A percentile compares a stretch with the other conserved stretches of the same genome.
Conservation (phyloP, 176 grass and related monocot species). For the Carex myosuroides region DNA sequence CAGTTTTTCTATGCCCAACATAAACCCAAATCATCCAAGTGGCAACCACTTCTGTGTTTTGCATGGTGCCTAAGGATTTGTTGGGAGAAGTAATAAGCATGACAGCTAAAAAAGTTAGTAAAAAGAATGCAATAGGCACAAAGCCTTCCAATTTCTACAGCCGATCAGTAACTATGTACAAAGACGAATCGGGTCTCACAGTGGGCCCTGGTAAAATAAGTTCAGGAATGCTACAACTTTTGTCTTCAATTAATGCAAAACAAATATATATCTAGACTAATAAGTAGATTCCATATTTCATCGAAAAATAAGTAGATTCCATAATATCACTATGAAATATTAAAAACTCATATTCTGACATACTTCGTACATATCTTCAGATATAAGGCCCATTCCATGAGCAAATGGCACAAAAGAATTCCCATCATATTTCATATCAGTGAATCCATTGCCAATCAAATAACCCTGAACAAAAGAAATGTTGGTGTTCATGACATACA, state of each 20-base stretch:
- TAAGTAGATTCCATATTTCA: background rate
- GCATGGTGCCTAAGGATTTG: background rate
- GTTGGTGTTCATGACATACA: background rate
- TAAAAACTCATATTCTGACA: background rate
- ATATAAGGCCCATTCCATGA: constrained; percentile 89
- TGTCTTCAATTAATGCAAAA: background rate
- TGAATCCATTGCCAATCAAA: constrained; percentile 69
- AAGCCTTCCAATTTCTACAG: background rate
- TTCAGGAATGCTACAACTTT: background rate
- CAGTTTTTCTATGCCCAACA: background rate
- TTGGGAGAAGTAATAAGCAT: background rate
- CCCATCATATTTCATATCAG: constrained; percentile 42
- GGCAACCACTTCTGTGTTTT: background rate
- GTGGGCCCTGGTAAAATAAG: background rate
- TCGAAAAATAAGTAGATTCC: background rate
- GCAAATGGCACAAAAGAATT: constrained; percentile 90
- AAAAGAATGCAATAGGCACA: background rate
- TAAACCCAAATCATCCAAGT: background rate
- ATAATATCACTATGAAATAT: background rate
- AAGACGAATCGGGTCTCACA: background rate
- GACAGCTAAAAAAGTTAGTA: background rate
- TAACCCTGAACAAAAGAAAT: constrained; percentile 46
- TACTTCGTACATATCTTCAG: constrained; percentile 56
- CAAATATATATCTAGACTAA: background rate
- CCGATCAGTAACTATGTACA: background rate